phyloP scores from a whole-genome alignment of 169 alveolate genomes.

The Plasmodium fragile region DNA sequence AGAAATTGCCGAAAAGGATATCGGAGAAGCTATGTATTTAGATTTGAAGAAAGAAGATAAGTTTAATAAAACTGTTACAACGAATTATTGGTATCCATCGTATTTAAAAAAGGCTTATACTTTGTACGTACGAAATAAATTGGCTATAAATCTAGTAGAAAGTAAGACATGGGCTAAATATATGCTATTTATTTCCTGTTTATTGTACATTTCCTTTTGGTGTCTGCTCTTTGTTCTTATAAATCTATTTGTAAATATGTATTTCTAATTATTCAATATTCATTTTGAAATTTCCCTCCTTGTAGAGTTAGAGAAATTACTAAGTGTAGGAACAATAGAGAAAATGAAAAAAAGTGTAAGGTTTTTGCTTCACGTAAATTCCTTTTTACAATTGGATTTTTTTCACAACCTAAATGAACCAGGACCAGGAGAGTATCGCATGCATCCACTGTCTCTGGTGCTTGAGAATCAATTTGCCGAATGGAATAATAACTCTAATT shows the following conservation, averaged over 20 bases:
- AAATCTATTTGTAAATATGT: background rate
- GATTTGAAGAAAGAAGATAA: constrained; percentile 26
- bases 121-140: constrained; percentile 2
- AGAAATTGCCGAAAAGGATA: constrained; percentile 26
- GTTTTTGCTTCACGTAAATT: constrained; percentile 40
- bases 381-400: constrained; percentile 59
- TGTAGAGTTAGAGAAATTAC: constrained; percentile 32
- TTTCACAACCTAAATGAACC: constrained; percentile 52
- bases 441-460: constrained; percentile 7
- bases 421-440: background rate
- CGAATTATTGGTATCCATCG: constrained; percentile 58
- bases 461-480: constrained; percentile 26
- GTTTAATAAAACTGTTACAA: background rate
- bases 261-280: background rate
- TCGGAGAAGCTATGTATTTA: constrained; percentile 54
- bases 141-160: constrained; percentile 23
- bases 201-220: background rate
- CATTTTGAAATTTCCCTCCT: background rate
- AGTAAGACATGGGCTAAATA: background rate
- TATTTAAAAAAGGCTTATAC: constrained; percentile 41
- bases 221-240: background rate
- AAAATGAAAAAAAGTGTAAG: constrained; percentile 28
- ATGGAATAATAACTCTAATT: background rate
- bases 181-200: background rate
- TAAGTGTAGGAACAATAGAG: constrained; percentile 8